Conservation (phyloP, 805 yeast species). For the Blastobotrys muscicola region DNA sequence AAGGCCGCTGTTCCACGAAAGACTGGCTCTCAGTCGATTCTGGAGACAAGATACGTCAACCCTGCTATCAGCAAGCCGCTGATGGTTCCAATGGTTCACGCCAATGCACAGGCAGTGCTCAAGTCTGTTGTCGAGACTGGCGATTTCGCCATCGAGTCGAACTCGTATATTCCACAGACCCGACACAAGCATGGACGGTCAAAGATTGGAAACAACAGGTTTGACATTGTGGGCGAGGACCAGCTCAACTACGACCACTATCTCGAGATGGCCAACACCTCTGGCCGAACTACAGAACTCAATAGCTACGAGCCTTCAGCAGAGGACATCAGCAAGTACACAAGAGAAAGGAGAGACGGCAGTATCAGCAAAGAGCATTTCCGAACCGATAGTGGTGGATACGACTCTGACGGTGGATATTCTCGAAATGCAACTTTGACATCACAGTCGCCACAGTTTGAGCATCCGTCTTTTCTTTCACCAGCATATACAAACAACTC, state of each 20-base stretch:
- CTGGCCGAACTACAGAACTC: too few relatives aligned
- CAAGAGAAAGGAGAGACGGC: too few relatives aligned
- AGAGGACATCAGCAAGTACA: too few relatives aligned
- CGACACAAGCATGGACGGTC: not conserved
- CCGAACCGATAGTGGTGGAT: too few relatives aligned
- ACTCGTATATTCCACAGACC: constrained; percentile 4
- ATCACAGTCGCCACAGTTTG: too few relatives aligned
- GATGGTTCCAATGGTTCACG: constrained; percentile 19
- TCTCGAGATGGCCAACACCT: constrained; percentile 1
- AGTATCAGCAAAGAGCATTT: too few relatives aligned
- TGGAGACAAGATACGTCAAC: constrained; percentile 16
- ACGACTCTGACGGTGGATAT: too few relatives aligned
- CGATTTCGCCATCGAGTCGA: constrained; percentile 4
- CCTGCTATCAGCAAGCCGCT: constrained; percentile 14
- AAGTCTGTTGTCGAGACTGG: constrained; percentile 1
- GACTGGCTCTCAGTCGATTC: constrained; percentile 3
- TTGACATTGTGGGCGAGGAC: constrained; percentile 11
- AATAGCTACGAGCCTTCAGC: too few relatives aligned
- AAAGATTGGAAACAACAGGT: constrained; percentile 1
- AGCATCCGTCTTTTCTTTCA: too few relatives aligned
- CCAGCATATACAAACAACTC: too few relatives aligned
- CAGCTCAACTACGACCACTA: constrained; percentile 11
- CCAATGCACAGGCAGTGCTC: constrained; percentile 12
- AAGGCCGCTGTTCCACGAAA: constrained; percentile 2
- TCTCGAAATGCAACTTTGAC: too few relatives aligned